Evolutionary conservation across 345 rosid species (phyloP).

Genomic region (Cardamine resedifolia): DNA sequence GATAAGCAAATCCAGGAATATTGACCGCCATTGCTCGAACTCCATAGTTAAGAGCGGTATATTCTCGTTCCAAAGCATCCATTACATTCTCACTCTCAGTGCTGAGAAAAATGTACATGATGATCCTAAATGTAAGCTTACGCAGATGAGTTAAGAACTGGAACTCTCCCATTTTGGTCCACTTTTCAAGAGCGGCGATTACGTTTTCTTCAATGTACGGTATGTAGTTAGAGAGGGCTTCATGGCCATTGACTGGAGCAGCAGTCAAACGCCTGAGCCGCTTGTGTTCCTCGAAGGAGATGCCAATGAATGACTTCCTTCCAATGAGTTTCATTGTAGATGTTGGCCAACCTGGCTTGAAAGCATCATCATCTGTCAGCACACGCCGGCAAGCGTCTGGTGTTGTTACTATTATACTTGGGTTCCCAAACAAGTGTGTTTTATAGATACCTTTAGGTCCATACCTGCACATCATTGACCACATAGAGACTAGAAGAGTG

Average conservation of each 20-base stretch:
- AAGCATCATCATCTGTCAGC: constrained; percentile 63
- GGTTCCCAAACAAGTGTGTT: constrained; percentile 83
- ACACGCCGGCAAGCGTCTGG: constrained; percentile 68
- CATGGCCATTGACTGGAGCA: constrained; percentile 53
- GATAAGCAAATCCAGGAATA: constrained; percentile 60
- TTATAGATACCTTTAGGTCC: constrained; percentile 73
- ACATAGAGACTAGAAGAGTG: neutral
- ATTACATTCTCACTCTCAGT: constrained; percentile 53
- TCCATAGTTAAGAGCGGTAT: constrained; percentile 65
- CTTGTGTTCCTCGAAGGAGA: constrained; percentile 55
- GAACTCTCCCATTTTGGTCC: constrained; percentile 60
- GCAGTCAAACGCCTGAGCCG: constrained; percentile 55
- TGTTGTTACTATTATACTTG: constrained; percentile 74
- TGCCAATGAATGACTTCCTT: constrained; percentile 63
- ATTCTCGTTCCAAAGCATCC: constrained; percentile 71
- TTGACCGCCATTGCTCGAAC: constrained; percentile 54
- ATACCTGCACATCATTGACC: constrained; percentile 46
- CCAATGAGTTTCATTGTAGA: constrained; percentile 71
- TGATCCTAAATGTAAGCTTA: constrained; percentile 76
- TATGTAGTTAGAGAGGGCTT: constrained; percentile 51
- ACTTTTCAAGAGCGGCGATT: constrained; percentile 50
- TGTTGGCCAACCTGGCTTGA: constrained; percentile 81
- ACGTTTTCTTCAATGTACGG: constrained; percentile 52
- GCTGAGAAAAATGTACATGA: constrained; percentile 80
- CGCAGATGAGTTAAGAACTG: constrained; percentile 75